Conservation (phyloP, 1,139 yeast species). For the Suhomyces guaymorum region DNA sequence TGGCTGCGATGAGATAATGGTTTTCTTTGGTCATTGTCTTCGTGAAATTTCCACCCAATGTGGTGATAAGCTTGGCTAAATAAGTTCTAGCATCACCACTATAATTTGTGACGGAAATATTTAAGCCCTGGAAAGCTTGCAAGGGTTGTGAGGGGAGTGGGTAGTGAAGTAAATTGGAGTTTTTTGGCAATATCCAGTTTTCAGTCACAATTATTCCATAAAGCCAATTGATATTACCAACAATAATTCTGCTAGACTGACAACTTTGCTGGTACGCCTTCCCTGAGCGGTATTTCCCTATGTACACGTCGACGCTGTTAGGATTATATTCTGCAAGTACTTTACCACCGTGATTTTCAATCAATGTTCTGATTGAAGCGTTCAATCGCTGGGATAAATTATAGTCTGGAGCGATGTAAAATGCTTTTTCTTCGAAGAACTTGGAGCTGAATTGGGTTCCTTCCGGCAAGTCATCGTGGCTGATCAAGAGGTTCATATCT, state of each 20-base stretch:
- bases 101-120: slow-evolving; percentile 74
- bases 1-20: slow-evolving; percentile 72
- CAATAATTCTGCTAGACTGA: slow-evolving; percentile 30
- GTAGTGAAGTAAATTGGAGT: slow-evolving; percentile 61
- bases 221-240: slow-evolving; percentile 78
- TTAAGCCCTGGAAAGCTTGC: slow-evolving; percentile 50
- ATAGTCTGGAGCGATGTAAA: slow-evolving; percentile 37
- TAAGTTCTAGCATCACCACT: slow-evolving; percentile 82
- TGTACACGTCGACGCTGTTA: slow-evolving; percentile 52
- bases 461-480: slow-evolving; percentile 16
- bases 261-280: slow-evolving; percentile 38
- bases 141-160: slow-evolving; percentile 64
- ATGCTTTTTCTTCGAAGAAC: slow-evolving; percentile 27
- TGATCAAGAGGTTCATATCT: slow-evolving; percentile 12
- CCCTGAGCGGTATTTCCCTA: slow-evolving; percentile 68
- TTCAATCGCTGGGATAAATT: slow-evolving; percentile 33
- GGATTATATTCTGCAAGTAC: slow-evolving; percentile 21
- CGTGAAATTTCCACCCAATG: slow-evolving; percentile 78
- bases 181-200: slow-evolving; percentile 58
- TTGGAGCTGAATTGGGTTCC: slow-evolving; percentile 13
- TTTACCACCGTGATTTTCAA: slow-evolving; percentile 36
- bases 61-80: slow-evolving; percentile 60
- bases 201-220: slow-evolving; percentile 60
- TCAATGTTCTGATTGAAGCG: slow-evolving; percentile 28
- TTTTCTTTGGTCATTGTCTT: slow-evolving; percentile 65